A percentile compares a stretch with the other conserved stretches of the same genome.
Conservation (phyloP, 2,329 filamentous ascomycete genomes). For the Phaeomoniella chlamydospora region DNA sequence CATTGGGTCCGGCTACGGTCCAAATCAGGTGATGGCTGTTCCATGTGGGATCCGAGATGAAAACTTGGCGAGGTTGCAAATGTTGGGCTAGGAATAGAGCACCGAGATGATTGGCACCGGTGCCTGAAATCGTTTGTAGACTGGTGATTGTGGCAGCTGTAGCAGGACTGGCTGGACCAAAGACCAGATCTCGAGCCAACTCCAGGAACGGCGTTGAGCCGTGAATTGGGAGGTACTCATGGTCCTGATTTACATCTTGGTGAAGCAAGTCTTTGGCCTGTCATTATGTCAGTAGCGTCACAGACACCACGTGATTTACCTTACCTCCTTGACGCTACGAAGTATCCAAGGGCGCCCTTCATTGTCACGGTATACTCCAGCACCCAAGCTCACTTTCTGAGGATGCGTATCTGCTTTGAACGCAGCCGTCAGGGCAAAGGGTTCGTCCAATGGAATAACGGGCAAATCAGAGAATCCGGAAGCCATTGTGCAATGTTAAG, state of each 20-base stretch:
- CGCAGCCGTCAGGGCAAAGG: too few species aligned
- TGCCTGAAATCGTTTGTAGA: constrained; percentile 81
- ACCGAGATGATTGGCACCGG: constrained; percentile 83
- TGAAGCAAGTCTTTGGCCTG: constrained; percentile 74
- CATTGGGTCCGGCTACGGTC: constrained; percentile 60
- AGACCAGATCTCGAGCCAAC: constrained; percentile 76
- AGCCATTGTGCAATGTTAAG: too few species aligned
- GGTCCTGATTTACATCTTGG: constrained; percentile 76
- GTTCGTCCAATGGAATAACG: too few species aligned
- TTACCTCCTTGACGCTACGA: constrained; percentile 18
- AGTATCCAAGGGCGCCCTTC: constrained; percentile 22
- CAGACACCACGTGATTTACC: constrained; percentile 1
- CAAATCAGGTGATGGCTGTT: constrained; percentile 97
- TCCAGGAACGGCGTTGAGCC: constrained; percentile 70
- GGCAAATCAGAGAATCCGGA: too few species aligned
- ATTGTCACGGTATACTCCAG: constrained; percentile 26
- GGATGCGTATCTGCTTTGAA: constrained; percentile 12
- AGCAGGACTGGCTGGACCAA: constrained; percentile 58
- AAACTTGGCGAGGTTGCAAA: constrained; percentile 59
- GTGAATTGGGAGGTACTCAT: constrained; percentile 94
- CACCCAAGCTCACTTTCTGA: constrained; percentile 23
- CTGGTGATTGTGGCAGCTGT: constrained; percentile 49
- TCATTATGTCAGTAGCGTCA: constrained; percentile 2
- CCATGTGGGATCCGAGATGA: constrained; percentile 93
- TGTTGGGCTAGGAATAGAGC: constrained; percentile 83